These are phyloP conservation scores for Paraleonurus japonicus DNA, from an alignment of 257 asterid species.

Conservation along the genomic window DNA sequence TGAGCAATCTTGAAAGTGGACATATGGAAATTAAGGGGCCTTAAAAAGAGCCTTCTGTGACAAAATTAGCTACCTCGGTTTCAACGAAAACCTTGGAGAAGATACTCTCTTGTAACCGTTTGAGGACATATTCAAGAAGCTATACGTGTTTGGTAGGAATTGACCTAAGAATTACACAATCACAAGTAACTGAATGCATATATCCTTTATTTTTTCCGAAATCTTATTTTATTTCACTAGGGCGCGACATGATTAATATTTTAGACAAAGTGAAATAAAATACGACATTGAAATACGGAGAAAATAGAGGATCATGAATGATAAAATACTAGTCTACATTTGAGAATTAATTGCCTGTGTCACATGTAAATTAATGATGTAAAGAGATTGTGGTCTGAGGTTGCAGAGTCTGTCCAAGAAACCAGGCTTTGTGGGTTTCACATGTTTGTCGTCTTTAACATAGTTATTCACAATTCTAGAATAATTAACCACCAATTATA, in stretches of 20 bases:
- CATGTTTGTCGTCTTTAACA: constrained; percentile 22
- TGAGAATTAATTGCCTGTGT: background rate
- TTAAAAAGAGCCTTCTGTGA: constrained; percentile 33
- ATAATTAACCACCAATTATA: constrained; percentile 9
- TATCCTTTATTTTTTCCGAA: background rate
- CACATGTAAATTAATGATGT: no score
- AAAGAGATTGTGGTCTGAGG: constrained; percentile 11
- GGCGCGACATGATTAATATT: background rate
- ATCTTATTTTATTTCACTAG: background rate
- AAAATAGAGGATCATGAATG: constrained; percentile 2
- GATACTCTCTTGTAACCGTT: constrained; percentile 36
- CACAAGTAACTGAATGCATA: background rate
- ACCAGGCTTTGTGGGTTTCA: constrained; percentile 21
- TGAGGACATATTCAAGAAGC: constrained; percentile 17
- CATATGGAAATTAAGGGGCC: background rate
- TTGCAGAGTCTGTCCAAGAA: background rate
- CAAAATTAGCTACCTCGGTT: constrained; percentile 41
- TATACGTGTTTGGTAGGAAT: constrained; percentile 10
- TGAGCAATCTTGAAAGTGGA: constrained; percentile 24
- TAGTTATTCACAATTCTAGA: constrained; percentile 28
- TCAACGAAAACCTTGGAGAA: constrained; percentile 42
- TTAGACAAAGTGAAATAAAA: background rate
- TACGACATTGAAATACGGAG: background rate
- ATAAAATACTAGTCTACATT: background rate
- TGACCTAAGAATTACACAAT: constrained; percentile 10